Evolutionary conservation across 495 filamentous ascomycete genomes (phyloP).

Genomic region (Aspergillus wentii): DNA sequence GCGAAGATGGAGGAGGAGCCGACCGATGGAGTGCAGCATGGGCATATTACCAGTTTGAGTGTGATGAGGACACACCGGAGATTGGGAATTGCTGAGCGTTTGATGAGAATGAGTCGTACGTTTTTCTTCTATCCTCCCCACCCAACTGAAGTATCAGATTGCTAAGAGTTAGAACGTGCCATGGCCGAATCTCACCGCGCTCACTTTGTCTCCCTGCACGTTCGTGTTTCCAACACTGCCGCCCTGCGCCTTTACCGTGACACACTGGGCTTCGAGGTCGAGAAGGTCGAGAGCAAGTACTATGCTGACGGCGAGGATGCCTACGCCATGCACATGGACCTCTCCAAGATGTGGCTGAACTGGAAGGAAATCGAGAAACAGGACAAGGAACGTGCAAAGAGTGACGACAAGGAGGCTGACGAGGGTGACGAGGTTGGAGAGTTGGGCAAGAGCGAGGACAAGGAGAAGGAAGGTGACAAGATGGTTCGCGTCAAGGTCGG

Average conservation of each 20-base stretch:
- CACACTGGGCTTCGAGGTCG: slow-evolving; percentile 85
- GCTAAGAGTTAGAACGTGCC: slow-evolving; percentile 62
- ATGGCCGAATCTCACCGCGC: slow-evolving; percentile 94
- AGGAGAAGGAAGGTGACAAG: slow-evolving; percentile 34
- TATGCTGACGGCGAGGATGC: slow-evolving; percentile 98
- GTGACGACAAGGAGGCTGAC: slow-evolving; percentile 33
- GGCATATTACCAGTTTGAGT: slow-evolving; percentile 90
- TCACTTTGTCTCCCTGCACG: slow-evolving; percentile 90
- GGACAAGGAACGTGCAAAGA: slow-evolving; percentile 36
- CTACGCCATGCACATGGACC: slow-evolving; percentile 85
- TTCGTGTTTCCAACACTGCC: slow-evolving; percentile 87
- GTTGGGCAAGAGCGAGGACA: slow-evolving; percentile 41
- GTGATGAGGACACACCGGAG: slow-evolving; percentile 95
- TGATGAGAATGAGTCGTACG: slow-evolving; percentile 95
- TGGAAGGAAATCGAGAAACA: slow-evolving; percentile 40
- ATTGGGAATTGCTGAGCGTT: slow-evolving; percentile 88
- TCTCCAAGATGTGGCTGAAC: slow-evolving; percentile 54
- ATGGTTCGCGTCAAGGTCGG: slow-evolving; percentile 75
- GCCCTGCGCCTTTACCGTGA: slow-evolving; percentile 89
- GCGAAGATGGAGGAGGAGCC: slow-evolving; percentile 99
- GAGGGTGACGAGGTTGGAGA: slow-evolving; percentile 54
- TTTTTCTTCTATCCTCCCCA: slow-evolving; percentile 19
- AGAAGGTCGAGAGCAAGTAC: slow-evolving; percentile 89
- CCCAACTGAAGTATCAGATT: slow-evolving; percentile 4
- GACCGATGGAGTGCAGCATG: slow-evolving; percentile 82